phyloP scores from a whole-genome alignment of 2,329 filamentous ascomycete species.

The Sphaerulina populicola region DNA sequence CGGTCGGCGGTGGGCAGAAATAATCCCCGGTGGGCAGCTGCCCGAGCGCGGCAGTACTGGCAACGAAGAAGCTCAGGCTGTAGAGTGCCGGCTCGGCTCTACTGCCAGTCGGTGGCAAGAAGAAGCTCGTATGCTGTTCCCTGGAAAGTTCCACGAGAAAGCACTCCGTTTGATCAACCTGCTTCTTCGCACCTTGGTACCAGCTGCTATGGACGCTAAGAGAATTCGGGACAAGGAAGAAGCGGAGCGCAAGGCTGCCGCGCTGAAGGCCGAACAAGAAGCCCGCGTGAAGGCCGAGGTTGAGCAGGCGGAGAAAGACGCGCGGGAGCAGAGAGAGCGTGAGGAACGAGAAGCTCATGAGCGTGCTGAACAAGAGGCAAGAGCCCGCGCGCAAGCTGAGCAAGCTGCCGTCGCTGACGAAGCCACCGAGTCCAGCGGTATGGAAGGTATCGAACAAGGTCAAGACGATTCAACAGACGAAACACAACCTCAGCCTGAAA shows the following conservation, averaged over 20 bases:
- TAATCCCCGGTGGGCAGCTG: conserved; percentile 44
- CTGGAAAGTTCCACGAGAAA: conserved; percentile 58
- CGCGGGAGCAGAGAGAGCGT: conserved; percentile 44
- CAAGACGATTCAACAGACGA: conserved; percentile 35
- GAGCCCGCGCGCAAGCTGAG: conserved; percentile 28
- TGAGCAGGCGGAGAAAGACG: conserved; percentile 50
- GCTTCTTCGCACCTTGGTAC: conserved; percentile 66
- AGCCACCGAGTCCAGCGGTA: conserved; percentile 35
- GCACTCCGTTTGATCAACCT: conserved; percentile 58
- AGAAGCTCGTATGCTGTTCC: conserved; percentile 77
- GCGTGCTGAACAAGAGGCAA: conserved; percentile 35
- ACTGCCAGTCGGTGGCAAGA: conserved; percentile 79
- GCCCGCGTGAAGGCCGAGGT: conserved; percentile 54
- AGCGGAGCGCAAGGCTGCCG: conserved; percentile 56
- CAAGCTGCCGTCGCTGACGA: conserved; percentile 35
- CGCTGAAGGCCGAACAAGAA: conserved; percentile 55
- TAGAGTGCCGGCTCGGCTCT: conserved; percentile 62
- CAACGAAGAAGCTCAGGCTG: conserved; percentile 61
- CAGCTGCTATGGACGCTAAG: conserved; percentile 73
- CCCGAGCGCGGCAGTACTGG: conserved; percentile 34
- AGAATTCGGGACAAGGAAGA: conserved; percentile 61
- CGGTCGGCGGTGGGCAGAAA: conserved; percentile 16
- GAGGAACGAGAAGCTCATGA: conserved; percentile 44
- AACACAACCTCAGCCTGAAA: conserved; percentile 33
- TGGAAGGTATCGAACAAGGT: conserved; percentile 67